Evolutionary conservation across 2,329 filamentous ascomycete species (phyloP), one percentile per base, ranked within the genome.

Genomic region (Catunica adiposa): DNA sequence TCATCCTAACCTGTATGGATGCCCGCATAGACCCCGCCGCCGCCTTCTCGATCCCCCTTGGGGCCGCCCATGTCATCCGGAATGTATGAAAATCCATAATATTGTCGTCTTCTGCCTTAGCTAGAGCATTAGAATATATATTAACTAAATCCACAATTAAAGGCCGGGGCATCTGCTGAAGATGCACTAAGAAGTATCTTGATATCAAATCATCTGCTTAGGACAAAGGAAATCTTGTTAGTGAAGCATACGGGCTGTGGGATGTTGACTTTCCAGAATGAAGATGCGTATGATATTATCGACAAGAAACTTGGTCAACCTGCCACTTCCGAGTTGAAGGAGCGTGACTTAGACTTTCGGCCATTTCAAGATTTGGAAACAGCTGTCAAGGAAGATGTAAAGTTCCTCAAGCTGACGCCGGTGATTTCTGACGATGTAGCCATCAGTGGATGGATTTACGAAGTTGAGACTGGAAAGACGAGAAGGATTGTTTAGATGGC

Each of bases 181-280:
- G 86, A 90, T 56, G 83, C 82, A 0, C 72, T 89, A 6, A 81
- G 86, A 53, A 86, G 80, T 20, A 76, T 92, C 56, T 67, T 90
- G 59, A 87, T 92, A 63, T 89, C 84, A 0, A 75, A 92, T 68
- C 85, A 90, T 65, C 72, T 90, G 6, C 75, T 92, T 0, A 84
- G 82, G 7, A 92, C 86, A 0, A 73, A 75, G 1, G 86, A 90
- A 66, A 81, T 92, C 52, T 66, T 89, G 17, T 65, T 89, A 23
- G 72, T 89, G 62, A 86, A 88, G 70, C 83, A 87, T 60, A 86
- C 82, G 0, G 80, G 78, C 6, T 88, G 83, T 63, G 84, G 84
- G 1, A 86, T 86, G 83, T 66, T 84, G 53, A 84, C 75, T 0
- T 83, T 86, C 63, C 72, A 70, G n/a, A 79, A 84, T 59, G 71